Percentiles rank a stretch among this genome's conserved stretches.
phyloP scores from a whole-genome alignment of 2,329 filamentous ascomycete genomes.

The Colletotrichum tropicicola region DNA sequence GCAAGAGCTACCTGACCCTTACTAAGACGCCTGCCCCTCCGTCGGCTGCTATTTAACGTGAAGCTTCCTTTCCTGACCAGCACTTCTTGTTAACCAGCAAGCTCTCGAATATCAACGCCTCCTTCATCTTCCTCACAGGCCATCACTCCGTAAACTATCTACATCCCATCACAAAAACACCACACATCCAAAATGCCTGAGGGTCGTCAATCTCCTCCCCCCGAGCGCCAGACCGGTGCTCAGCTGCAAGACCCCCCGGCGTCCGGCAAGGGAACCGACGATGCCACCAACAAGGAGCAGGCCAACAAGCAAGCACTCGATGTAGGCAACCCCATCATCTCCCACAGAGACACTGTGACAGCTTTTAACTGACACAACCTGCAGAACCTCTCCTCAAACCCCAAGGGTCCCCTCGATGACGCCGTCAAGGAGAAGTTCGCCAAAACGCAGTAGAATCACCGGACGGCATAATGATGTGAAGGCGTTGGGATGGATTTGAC shows the following conservation, averaged over 20 bases:
- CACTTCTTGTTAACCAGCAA: not conserved
- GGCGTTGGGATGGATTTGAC: conserved; percentile 11
- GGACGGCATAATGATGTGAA: not conserved
- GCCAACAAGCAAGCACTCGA: conserved; percentile 61
- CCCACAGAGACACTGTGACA: not conserved
- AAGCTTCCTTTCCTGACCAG: not conserved
- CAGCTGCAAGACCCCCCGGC: conserved; percentile 69
- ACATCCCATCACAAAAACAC: conserved; percentile 32
- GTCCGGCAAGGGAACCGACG: conserved; percentile 66
- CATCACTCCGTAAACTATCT: not conserved
- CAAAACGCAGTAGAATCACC: conserved; percentile 48
- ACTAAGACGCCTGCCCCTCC: conserved; percentile 3
- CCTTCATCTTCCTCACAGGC: not conserved
- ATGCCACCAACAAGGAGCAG: conserved; percentile 61
- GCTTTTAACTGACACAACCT: conserved; percentile 6
- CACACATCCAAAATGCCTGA: conserved; percentile 67
- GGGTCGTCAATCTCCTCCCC: conserved; percentile 82
- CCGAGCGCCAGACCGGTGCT: conserved; percentile 70
- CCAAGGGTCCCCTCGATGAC: conserved; percentile 70
- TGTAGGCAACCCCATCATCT: conserved; percentile 43
- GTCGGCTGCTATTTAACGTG: conserved; percentile 8
- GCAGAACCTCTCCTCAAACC: conserved; percentile 70
- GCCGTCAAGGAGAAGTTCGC: conserved; percentile 67
- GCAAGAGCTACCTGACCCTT: conserved; percentile 14
- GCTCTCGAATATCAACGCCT: not conserved